Conservation (phyloP, 345 rosid genomes). For the Lepidium africanum region DNA sequence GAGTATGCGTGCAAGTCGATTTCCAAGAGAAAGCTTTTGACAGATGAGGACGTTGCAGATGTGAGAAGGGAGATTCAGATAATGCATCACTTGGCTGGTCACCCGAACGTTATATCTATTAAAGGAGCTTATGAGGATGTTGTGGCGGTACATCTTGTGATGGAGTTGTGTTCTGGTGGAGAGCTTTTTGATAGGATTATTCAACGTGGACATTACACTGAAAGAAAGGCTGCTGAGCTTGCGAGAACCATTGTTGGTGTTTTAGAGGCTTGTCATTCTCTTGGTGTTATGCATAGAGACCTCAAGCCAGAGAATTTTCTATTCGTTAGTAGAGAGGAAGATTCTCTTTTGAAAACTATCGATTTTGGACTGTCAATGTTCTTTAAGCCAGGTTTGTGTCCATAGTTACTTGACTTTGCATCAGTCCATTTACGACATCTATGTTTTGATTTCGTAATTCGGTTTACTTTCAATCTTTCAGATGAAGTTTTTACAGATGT, state of each 20-base stretch:
- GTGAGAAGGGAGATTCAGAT: slow-evolving; percentile 87
- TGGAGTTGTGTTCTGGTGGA: slow-evolving; percentile 86
- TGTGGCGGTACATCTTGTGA: slow-evolving; percentile 75
- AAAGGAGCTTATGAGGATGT: slow-evolving; percentile 85
- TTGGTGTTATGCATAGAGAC: slow-evolving; percentile 91
- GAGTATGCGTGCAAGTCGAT: slow-evolving; percentile 86
- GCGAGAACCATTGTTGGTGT: slow-evolving; percentile 79
- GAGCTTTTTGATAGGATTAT: slow-evolving; percentile 89
- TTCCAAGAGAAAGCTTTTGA: slow-evolving; percentile 76
- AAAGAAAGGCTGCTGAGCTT: slow-evolving; percentile 81
- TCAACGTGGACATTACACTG: slow-evolving; percentile 78
- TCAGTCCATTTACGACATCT: not conserved
- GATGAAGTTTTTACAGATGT: slow-evolving; percentile 75
- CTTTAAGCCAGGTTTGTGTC: slow-evolving; percentile 66
- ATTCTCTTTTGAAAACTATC: slow-evolving; percentile 68
- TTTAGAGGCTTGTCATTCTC: slow-evolving; percentile 80
- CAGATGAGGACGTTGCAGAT: slow-evolving; percentile 80
- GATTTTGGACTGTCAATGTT: slow-evolving; percentile 84
- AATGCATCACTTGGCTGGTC: slow-evolving; percentile 89
- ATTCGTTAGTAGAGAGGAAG: slow-evolving; percentile 58
- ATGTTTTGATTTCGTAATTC: not conserved
- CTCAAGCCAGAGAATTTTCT: slow-evolving; percentile 91
- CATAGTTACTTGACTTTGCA: not conserved
- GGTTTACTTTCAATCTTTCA: slow-evolving; percentile 4
- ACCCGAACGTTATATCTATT: slow-evolving; percentile 70